A percentile compares a stretch with the other conserved stretches of the same genome.
phyloP scores from a whole-genome alignment of 305 asterid species.

The Fraxinus sp. region DNA sequence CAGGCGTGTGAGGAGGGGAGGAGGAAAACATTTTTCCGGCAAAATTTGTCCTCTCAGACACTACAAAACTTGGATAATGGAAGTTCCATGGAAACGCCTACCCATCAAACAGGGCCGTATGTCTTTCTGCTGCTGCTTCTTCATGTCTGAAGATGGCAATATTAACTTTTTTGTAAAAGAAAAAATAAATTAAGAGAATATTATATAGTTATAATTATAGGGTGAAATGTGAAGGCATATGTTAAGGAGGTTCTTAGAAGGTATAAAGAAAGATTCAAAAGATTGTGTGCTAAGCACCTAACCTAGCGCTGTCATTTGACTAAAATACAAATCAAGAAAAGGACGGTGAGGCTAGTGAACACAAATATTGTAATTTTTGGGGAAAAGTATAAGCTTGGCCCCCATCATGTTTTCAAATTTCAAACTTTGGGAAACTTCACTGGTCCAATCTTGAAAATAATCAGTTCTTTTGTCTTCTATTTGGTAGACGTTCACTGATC shows the following conservation, averaged over 20 bases:
- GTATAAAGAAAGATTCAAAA: conserved; percentile 30
- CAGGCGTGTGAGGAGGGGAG: too few relatives aligned
- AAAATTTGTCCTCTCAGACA: too few relatives aligned
- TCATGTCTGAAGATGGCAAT: not conserved
- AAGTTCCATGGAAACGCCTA: too few relatives aligned
- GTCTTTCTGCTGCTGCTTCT: conserved; percentile 21
- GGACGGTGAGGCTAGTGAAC: not conserved
- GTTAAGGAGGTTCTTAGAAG: conserved; percentile 29
- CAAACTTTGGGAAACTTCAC: conserved; percentile 34
- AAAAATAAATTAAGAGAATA: not conserved
- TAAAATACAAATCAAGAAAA: not conserved
- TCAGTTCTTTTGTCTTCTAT: conserved; percentile 3
- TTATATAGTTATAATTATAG: not conserved
- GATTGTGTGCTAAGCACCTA: conserved; percentile 46
- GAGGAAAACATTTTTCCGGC: too few relatives aligned
- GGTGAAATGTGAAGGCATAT: conserved; percentile 12
- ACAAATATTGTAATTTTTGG: not conserved
- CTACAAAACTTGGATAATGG: too few relatives aligned
- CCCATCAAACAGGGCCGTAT: not conserved
- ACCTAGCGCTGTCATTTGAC: conserved; percentile 35
- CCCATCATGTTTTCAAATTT: conserved; percentile 21
- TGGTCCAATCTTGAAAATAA: conserved; percentile 14
- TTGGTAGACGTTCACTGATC: conserved; percentile 5
- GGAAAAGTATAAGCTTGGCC: conserved; percentile 9
- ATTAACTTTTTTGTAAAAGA: not conserved